Evolutionary conservation across 805 yeast species (phyloP), one percentile per base, ranked within the genome.

Genomic region (Scheffersomyces coipomensis): DNA sequence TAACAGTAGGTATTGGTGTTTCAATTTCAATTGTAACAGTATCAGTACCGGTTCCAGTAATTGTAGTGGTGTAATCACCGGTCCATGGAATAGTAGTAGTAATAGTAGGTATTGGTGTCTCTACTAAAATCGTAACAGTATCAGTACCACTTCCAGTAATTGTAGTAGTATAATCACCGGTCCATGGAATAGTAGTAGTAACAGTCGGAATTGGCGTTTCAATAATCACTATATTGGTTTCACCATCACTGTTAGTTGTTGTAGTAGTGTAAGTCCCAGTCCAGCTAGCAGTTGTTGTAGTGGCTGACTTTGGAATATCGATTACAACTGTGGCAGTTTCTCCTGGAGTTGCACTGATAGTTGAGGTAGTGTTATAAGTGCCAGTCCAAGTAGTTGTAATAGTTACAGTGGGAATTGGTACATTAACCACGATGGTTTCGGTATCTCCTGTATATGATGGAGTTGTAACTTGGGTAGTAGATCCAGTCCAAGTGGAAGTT

Each of bases 261-360:
- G 45, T 37, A 1, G 49, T 19, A 9, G 49, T 41, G n/a, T 37
- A 37, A 15, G 48, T 39, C 5, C 31, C 30, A 11, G 41, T 37
- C 34, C 35, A 29, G n/a, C 35, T 30, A 16, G 39, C 23, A 15
- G 52, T 47, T 19, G 39, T 19, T 1, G 48, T 42, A 4, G 37
- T 40, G 12, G 44, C 35, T 25, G 47, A 43, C 12, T 34, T 30
- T 7, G 52, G 51, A 12, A 42, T 45, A 11, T 46, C 42, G 16
- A 51, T 37, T 12, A 38, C 29, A 6, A 52, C 54, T 1, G 54
- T 47, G 10, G 34, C 49, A 11, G 52, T 46, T 12, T 35, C 47
- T 16, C 52, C 57, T 8, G 46, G 39, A 3, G 48, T 13, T 17
- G 50, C 46, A 8, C 56, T 42, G n/a, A 21, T 29, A 3, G 61